Percentiles rank a stretch among this genome's conserved stretches.
Conservation (phyloP, 2,329 filamentous ascomycete genomes). For the Fusarium udum region DNA sequence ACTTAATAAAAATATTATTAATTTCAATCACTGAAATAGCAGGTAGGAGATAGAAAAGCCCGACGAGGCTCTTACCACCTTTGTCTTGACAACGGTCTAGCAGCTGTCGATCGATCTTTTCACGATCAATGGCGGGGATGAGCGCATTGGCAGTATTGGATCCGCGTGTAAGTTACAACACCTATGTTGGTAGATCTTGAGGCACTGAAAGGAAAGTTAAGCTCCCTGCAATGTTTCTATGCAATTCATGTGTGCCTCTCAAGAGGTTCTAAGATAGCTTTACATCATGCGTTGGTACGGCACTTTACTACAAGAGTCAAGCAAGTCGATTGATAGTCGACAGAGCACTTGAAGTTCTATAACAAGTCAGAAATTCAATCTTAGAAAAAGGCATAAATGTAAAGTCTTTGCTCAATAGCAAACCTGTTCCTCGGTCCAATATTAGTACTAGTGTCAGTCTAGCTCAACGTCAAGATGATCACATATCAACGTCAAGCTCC, state of each 20-base stretch:
- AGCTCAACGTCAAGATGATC: not conserved
- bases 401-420: not conserved
- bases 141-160: not conserved
- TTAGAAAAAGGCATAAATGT: not conserved
- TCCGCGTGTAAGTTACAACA: not conserved
- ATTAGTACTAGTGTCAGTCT: not conserved
- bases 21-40: accelerated
- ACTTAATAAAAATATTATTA: accelerated
- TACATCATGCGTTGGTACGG: not conserved
- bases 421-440: not conserved
- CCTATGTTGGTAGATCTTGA: accelerated
- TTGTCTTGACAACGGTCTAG: not conserved
- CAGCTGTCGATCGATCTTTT: not conserved
- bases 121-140: accelerated
- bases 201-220: no score
- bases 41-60: accelerated
- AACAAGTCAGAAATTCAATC: accelerated
- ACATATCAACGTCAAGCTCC: conserved; percentile 1
- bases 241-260: accelerated
- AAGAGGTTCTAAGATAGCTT: no score
- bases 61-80: accelerated
- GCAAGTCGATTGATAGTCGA: accelerated
- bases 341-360: not conserved
- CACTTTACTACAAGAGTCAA: no score
- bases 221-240: not conserved